phyloP scores from a whole-genome alignment of 352 stramenopile genomes.

The Phytophthora quininea region DNA sequence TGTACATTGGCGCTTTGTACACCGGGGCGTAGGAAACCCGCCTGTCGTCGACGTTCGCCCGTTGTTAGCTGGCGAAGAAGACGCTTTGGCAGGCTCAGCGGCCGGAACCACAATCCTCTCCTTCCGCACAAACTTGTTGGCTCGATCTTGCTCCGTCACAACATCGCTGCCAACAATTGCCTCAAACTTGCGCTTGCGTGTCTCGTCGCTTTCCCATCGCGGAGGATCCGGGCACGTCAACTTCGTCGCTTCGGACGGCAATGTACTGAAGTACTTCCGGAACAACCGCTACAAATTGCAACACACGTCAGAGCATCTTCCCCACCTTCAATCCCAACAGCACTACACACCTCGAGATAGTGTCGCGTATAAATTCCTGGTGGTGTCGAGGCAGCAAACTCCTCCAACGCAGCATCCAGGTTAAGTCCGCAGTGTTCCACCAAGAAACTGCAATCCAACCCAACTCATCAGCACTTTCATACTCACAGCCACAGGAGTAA shows the following conservation, averaged over 20 bases:
- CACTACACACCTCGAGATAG: constrained; percentile 64
- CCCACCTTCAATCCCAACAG: background rate
- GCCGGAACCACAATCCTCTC: constrained; percentile 17
- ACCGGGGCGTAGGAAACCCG: constrained; percentile 44
- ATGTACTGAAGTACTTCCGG: constrained; percentile 78
- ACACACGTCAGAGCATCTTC: constrained; percentile 8
- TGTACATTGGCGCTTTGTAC: constrained; percentile 80
- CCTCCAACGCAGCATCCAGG: constrained; percentile 68
- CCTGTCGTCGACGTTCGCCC: constrained; percentile 30
- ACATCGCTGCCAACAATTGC: constrained; percentile 59
- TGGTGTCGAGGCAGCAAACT: constrained; percentile 57
- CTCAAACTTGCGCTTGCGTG: constrained; percentile 41
- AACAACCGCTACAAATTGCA: constrained; percentile 61
- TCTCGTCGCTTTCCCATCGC: constrained; percentile 64
- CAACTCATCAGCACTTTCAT: constrained; percentile 4
- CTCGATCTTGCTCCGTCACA: constrained; percentile 73
- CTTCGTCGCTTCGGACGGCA: constrained; percentile 54
- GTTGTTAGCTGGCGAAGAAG: constrained; percentile 24
- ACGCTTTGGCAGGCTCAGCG: constrained; percentile 12
- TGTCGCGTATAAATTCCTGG: constrained; percentile 71
- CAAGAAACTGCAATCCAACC: constrained; percentile 56
- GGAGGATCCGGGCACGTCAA: constrained; percentile 60
- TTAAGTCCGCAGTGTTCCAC: constrained; percentile 69
- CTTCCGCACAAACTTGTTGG: constrained; percentile 67
- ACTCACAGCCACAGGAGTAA: background rate